These are phyloP conservation scores for Lepraria neglecta DNA, from an alignment of 495 filamentous ascomycete genomes.

Conservation along the genomic window DNA sequence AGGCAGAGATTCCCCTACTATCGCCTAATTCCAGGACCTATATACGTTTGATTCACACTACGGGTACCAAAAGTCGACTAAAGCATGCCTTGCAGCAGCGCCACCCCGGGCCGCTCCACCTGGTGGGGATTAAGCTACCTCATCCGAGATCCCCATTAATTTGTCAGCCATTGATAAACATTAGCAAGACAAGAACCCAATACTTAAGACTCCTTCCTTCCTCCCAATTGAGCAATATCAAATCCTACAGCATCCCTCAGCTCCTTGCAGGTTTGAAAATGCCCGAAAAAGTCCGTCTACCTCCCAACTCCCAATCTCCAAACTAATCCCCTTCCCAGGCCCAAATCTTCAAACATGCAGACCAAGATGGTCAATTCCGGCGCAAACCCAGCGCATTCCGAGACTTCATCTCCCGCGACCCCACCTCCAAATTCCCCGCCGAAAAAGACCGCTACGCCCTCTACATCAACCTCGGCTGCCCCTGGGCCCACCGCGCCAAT, in stretches of 20 bases:
- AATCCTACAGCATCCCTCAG: background rate
- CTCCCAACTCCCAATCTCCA: background rate
- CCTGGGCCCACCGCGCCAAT: constrained; percentile 76
- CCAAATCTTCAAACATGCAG: constrained; percentile 34
- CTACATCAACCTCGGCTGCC: constrained; percentile 70
- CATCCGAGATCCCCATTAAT: background rate
- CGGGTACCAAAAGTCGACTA: too few species aligned
- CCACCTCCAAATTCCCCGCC: constrained; percentile 58
- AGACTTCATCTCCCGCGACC: constrained; percentile 44
- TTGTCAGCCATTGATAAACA: constrained; percentile 4
- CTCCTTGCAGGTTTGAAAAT: background rate
- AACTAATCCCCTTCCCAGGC: constrained; percentile 19
- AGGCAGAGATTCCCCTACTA: too few species aligned
- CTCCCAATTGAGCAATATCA: background rate
- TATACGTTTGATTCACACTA: too few species aligned
- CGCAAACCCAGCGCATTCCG: constrained; percentile 46
- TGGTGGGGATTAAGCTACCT: background rate
- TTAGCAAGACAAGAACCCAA: background rate
- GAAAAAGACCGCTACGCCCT: constrained; percentile 74
- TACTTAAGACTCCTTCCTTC: background rate
- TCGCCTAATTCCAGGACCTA: too few species aligned
- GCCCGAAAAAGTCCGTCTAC: constrained; percentile 3
- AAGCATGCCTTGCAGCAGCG: too few species aligned
- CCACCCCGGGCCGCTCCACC: background rate
- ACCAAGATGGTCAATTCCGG: constrained; percentile 47